A percentile compares a stretch with the other conserved stretches of the same genome.
Evolutionary conservation across 345 rosid genomes (phyloP).

Genomic region (Orychophragmus violaceus): DNA sequence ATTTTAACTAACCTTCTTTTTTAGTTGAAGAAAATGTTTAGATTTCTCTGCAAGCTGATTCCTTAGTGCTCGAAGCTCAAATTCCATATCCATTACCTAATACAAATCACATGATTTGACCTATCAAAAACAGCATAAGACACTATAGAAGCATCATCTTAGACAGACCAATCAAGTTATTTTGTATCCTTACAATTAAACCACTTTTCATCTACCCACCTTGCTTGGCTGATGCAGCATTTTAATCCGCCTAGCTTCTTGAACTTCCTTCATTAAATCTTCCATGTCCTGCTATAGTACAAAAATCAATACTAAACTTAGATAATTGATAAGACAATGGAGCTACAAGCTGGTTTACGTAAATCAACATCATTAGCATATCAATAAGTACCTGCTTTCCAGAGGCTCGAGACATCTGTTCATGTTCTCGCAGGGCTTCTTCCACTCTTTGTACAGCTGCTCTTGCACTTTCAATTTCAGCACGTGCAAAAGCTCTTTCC

Average conservation of each 20-base stretch:
- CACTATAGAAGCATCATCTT: neutral
- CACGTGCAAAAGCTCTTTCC: conserved; percentile 94
- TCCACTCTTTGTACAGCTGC: conserved; percentile 97
- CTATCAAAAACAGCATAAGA: neutral
- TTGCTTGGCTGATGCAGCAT: conserved; percentile 99
- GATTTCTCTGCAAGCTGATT: conserved; percentile 79
- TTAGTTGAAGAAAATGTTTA: conserved; percentile 62
- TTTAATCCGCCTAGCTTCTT: conserved; percentile 96
- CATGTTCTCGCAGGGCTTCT: conserved; percentile 87
- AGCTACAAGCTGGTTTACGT: neutral
- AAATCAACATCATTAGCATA: too few species aligned
- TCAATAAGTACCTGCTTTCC: conserved; percentile 52
- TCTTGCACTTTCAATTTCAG: conserved; percentile 96
- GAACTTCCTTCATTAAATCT: conserved; percentile 95
- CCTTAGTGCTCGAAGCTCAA: conserved; percentile 76
- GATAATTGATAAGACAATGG: neutral
- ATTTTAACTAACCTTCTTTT: conserved; percentile 48
- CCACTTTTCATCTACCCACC: conserved; percentile 39
- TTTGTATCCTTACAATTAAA: too few species aligned
- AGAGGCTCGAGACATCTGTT: conserved; percentile 63
- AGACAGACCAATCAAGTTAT: neutral
- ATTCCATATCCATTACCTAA: conserved; percentile 95
- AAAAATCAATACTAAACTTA: neutral
- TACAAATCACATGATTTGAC: conserved; percentile 5
- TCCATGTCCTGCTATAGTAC: conserved; percentile 65